These are phyloP conservation scores for Smittium mucronatum DNA, from an alignment of 371 early-diverging fungal genomes.

Conservation along the genomic window DNA sequence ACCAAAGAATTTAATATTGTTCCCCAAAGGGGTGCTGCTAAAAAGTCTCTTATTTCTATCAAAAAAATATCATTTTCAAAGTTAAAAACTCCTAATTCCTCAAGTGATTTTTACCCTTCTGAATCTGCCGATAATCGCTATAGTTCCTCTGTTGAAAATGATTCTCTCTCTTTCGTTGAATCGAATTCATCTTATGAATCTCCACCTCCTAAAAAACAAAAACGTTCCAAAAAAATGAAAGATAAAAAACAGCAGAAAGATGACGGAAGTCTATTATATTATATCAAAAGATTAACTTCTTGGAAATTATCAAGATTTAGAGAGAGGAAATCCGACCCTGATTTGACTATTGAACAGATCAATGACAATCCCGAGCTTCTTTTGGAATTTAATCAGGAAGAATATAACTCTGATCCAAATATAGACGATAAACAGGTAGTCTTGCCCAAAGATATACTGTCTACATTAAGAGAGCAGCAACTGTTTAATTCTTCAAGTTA, in stretches of 20 bases:
- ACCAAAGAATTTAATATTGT: background rate
- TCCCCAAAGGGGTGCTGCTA: background rate
- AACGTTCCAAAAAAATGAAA: background rate
- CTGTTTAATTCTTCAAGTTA: background rate
- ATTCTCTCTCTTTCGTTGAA: background rate
- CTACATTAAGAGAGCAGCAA: background rate
- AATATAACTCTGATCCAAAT: background rate
- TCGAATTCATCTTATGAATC: too few species aligned
- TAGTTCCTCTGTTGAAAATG: background rate
- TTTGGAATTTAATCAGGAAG: background rate
- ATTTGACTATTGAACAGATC: background rate
- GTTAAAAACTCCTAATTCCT: background rate
- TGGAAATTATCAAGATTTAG: background rate
- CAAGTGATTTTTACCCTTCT: background rate
- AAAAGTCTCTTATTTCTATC: background rate
- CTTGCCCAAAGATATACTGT: background rate
- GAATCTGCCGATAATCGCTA: background rate
- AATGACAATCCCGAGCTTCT: background rate
- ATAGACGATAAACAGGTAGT: background rate
- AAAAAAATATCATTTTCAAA: constrained; percentile 1
- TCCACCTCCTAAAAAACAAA: background rate
- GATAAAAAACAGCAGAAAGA: background rate
- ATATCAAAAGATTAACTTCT: background rate
- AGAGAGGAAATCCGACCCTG: background rate
- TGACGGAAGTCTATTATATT: background rate